Evolutionary conservation across 768 basidiomycete genomes (phyloP), one percentile per base, ranked within the genome.

Genomic region (Leucogyrophana mollusca): DNA sequence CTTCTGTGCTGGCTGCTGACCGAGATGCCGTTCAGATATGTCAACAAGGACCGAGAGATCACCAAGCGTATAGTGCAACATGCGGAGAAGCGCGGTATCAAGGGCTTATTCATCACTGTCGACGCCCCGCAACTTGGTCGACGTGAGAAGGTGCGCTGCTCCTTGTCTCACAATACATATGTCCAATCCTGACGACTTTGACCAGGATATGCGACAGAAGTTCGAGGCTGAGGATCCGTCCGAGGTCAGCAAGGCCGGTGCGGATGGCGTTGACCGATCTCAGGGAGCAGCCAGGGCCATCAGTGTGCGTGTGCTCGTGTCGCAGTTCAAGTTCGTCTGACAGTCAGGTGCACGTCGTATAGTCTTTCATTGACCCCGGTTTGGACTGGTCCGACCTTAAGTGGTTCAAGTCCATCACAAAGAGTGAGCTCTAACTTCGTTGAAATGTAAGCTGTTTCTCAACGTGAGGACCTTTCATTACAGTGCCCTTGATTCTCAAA

Each of bases 81-180:
- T 53, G 96, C 96, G 1, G 93, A 94, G 66, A 71, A 77, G 52
- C 81, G 93, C 21, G 95, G 95, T 2, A 80, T 99, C 60, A 94
- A 93, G 64, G 95, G 78, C 3, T 72, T 98, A 10, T 97, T 98
- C 67, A 96, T 98, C 62, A 97, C 95, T 0, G 95, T 98, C 21
- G 95, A 98, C 68, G 95, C 95, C 0, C 95, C 95, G 5, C 94
- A 96, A 55, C 83, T 98, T 9, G 95, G 95, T 35, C 80, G 94
- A 10, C 79, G 94, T 49, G 94, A 95, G 64, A 94, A 94, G 49
- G 35, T 37, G 20, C 7, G 35, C n/a, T 37, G 9, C n/a, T n/a
- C n/a, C n/a, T n/a, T 33, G n/a, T 33, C n/a, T 33, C 9, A 9
- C 32, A 33, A n/a, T n/a, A n/a, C 9, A 9, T 9, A 33, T 33